A percentile compares a stretch with the other conserved stretches of the same genome.
Evolutionary conservation across 139 green algal species (phyloP).

Genomic region (Gonium pectorale): DNA sequence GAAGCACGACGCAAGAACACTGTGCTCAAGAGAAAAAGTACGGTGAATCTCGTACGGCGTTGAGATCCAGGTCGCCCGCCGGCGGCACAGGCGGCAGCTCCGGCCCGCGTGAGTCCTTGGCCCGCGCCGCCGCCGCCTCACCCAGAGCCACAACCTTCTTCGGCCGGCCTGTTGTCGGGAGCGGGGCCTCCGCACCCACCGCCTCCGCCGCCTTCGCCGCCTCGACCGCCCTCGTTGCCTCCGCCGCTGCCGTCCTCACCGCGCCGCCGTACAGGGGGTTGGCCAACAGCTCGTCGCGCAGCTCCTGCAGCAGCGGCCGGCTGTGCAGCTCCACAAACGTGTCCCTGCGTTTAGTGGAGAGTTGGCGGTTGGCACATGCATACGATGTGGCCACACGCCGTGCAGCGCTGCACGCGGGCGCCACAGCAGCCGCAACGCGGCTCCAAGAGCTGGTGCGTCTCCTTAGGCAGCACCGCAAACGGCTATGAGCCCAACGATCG

Average conservation of each 20-base stretch:
- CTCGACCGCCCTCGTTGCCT: too few species aligned
- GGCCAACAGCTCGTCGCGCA: constrained; percentile 71
- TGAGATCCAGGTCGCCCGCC: constrained; percentile 80
- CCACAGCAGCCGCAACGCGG: background rate
- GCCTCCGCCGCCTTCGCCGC: too few species aligned
- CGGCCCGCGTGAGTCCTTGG: too few species aligned
- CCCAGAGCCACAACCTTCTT: too few species aligned
- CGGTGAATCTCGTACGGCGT: constrained; percentile 65
- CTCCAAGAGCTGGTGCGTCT: background rate
- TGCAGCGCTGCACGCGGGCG: background rate
- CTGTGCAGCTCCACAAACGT: constrained; percentile 92
- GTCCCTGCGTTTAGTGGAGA: too few species aligned
- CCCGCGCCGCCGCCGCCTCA: too few species aligned
- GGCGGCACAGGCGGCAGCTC: constrained; percentile 77
- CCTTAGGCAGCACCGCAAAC: background rate
- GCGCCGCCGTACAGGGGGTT: constrained; percentile 56
- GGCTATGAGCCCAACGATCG: background rate
- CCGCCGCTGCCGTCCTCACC: too few species aligned
- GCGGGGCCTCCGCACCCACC: too few species aligned
- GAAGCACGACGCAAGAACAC: too few species aligned
- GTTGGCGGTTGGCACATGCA: too few species aligned
- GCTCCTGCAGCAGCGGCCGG: constrained; percentile 84
- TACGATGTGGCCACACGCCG: too few species aligned
- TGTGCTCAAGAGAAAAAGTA: constrained; percentile 92
- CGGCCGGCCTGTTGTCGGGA: too few species aligned